Percentiles rank a stretch among this genome's conserved stretches.
phyloP scores from a whole-genome alignment of 1,284 basidiomycete species.

The Malassezia furfur region DNA sequence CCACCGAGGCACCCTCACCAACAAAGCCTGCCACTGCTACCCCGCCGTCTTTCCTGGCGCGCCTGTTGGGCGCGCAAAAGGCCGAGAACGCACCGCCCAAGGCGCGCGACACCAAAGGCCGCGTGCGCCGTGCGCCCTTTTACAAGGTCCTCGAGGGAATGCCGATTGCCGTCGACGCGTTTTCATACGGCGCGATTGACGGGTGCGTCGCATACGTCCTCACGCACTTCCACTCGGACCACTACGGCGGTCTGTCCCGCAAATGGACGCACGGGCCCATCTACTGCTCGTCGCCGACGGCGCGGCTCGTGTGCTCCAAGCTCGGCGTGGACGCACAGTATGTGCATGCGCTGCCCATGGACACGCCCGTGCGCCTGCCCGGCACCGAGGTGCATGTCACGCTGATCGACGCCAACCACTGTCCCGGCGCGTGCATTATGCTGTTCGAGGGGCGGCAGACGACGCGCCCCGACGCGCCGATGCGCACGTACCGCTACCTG shows the following conservation, averaged over 20 bases:
- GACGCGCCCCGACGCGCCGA: conserved; percentile 51
- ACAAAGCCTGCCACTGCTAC: background rate
- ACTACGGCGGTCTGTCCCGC: conserved; percentile 50
- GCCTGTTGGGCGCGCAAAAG: background rate
- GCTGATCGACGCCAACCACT: conserved; percentile 90
- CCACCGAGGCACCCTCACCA: too few species aligned
- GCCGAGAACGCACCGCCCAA: background rate
- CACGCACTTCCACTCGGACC: conserved; percentile 53
- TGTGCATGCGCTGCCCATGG: conserved; percentile 75
- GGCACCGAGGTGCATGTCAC: conserved; percentile 77
- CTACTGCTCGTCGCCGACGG: conserved; percentile 78
- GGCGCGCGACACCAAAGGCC: background rate
- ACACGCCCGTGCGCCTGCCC: conserved; percentile 65
- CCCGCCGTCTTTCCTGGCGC: background rate
- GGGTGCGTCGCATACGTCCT: conserved; percentile 78
- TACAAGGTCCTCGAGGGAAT: conserved; percentile 71
- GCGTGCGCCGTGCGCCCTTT: conserved; percentile 23
- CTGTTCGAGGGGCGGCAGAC: conserved; percentile 87
- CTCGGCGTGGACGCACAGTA: conserved; percentile 75
- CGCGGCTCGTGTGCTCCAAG: conserved; percentile 80
- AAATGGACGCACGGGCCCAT: conserved; percentile 84
- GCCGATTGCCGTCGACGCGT: conserved; percentile 93
- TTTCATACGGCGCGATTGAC: conserved; percentile 82
- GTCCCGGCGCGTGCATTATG: conserved; percentile 85
- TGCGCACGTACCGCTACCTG: conserved; percentile 68